phyloP scores from a whole-genome alignment of 257 asterid genomes.

The Asclepias syriaca region DNA sequence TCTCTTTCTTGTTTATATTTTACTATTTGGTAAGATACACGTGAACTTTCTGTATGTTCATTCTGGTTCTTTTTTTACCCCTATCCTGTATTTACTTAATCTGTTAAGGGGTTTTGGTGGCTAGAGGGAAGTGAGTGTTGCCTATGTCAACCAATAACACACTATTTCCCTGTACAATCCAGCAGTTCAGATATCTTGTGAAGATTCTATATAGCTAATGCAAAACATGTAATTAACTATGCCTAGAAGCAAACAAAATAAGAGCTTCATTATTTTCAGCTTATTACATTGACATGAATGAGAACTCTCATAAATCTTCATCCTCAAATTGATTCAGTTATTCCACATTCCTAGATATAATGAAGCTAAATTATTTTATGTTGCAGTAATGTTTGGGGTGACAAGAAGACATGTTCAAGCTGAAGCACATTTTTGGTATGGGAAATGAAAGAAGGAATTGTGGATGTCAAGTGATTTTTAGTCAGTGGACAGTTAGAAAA shows the following conservation, averaged over 20 bases:
- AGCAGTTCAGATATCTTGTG: background rate
- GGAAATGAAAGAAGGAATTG: too few species aligned
- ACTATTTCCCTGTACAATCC: background rate
- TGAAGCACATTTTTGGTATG: too few species aligned
- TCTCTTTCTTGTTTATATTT: background rate
- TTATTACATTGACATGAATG: background rate
- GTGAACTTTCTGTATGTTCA: background rate
- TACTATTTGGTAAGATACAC: background rate
- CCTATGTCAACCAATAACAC: background rate
- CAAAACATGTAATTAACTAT: background rate
- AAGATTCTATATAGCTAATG: background rate
- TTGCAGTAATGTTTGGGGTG: background rate
- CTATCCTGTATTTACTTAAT: background rate
- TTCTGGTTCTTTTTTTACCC: background rate
- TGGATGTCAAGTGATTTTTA: too few species aligned
- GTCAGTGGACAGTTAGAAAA: too few species aligned
- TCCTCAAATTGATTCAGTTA: background rate
- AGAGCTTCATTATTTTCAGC: background rate
- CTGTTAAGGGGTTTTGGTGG: background rate
- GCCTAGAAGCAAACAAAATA: background rate
- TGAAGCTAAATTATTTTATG: background rate
- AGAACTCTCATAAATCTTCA: background rate
- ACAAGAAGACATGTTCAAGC: background rate
- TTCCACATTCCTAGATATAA: background rate
- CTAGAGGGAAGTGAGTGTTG: background rate